Evolutionary conservation across 768 basidiomycete species (phyloP).

Genomic region (Termitomyces sp.): DNA sequence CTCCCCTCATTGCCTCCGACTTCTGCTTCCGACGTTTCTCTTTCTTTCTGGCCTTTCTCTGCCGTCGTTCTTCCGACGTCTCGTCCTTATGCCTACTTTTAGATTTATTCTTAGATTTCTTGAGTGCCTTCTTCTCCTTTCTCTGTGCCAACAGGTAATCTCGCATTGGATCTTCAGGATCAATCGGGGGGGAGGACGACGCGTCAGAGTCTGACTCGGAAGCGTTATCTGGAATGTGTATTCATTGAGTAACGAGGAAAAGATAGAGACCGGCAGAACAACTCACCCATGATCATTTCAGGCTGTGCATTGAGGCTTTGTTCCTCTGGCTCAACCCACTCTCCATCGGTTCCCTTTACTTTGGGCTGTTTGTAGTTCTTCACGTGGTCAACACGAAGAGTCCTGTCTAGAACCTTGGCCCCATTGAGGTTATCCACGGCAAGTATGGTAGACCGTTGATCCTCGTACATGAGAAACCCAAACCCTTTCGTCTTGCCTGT

Average conservation of each 20-base stretch:
- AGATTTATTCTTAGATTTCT: slow-evolving; percentile 57
- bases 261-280: neutral
- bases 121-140: slow-evolving; percentile 63
- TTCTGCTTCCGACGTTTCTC: slow-evolving; percentile 62
- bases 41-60: slow-evolving; percentile 64
- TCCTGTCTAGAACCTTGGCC: slow-evolving; percentile 79
- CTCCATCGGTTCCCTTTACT: slow-evolving; percentile 71
- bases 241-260: neutral
- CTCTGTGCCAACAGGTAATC: slow-evolving; percentile 81
- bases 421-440: slow-evolving; percentile 99
- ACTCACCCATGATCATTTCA: slow-evolving; percentile 55
- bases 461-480: slow-evolving; percentile 98
- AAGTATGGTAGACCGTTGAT: slow-evolving; percentile 91
- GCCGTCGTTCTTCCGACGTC: slow-evolving; percentile 72
- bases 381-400: slow-evolving; percentile 88
- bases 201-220: slow-evolving; percentile 62
- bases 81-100: slow-evolving; percentile 70
- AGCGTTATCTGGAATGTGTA: slow-evolving; percentile 35
- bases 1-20: slow-evolving; percentile 58
- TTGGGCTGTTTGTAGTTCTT: slow-evolving; percentile 89
- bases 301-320: slow-evolving; percentile 88
- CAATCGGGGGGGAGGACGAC: slow-evolving; percentile 62
- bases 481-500: slow-evolving; percentile 91
- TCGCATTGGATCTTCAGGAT: slow-evolving; percentile 97
- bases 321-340: slow-evolving; percentile 79